Evolutionary conservation across 768 basidiomycete genomes (phyloP).

Genomic region (Mycena rebaudengoi): DNA sequence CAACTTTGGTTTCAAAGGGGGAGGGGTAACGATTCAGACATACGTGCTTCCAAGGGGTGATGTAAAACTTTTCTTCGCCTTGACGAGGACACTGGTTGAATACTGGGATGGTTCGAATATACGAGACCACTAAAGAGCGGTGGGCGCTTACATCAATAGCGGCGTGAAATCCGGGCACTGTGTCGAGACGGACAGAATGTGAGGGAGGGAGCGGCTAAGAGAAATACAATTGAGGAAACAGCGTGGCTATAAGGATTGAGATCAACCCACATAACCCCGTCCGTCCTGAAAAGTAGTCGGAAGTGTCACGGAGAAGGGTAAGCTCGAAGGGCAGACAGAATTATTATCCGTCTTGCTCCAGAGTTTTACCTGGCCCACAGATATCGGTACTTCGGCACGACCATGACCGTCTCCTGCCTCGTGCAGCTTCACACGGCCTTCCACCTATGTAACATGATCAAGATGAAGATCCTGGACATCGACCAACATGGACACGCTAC

Average conservation of each 20-base stretch:
- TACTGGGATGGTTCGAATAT: slow-evolving; percentile 52
- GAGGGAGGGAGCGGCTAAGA: slow-evolving; percentile 73
- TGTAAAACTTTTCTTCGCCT: slow-evolving; percentile 61
- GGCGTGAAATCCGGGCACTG: slow-evolving; percentile 76
- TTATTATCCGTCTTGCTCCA: slow-evolving; percentile 61
- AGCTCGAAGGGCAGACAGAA: slow-evolving; percentile 55
- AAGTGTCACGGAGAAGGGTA: slow-evolving; percentile 64
- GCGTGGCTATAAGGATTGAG: background rate
- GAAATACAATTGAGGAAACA: no score
- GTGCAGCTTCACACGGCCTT: slow-evolving; percentile 63
- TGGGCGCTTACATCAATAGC: slow-evolving; percentile 54
- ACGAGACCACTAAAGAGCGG: background rate
- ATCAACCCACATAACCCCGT: slow-evolving; percentile 63
- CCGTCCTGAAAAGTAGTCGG: slow-evolving; percentile 66
- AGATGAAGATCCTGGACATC: slow-evolving; percentile 9
- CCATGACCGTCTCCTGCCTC: slow-evolving; percentile 74
- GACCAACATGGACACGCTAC: slow-evolving; percentile 39
- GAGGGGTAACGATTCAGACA: slow-evolving; percentile 31
- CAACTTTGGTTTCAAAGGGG: slow-evolving; percentile 3
- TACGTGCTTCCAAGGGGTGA: slow-evolving; percentile 62
- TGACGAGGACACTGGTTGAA: slow-evolving; percentile 58
- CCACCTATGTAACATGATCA: slow-evolving; percentile 51
- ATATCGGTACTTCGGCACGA: slow-evolving; percentile 60
- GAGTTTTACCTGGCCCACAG: slow-evolving; percentile 57
- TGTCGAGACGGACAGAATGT: slow-evolving; percentile 69